Conservation (phyloP, 2,329 filamentous ascomycete genomes). For the Lasiodiplodia sp. region DNA sequence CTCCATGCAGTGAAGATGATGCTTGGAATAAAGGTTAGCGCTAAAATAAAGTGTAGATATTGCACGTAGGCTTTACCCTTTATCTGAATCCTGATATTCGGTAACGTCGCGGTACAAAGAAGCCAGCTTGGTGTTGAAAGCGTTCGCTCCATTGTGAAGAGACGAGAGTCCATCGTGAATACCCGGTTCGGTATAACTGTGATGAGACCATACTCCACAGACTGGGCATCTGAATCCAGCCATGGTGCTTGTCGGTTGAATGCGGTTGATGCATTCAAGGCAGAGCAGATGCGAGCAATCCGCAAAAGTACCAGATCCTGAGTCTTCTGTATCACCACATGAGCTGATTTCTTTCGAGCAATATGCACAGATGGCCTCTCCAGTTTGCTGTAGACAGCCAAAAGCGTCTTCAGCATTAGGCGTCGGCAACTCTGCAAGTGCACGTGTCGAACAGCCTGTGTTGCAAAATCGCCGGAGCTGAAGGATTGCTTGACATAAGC, state of each 20-base stretch:
- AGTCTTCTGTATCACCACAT: not conserved
- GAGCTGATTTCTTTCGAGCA: not conserved
- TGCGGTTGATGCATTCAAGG: not conserved
- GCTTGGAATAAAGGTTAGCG: not conserved
- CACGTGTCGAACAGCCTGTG: constrained; percentile 25
- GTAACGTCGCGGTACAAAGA: not conserved
- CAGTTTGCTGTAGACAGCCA: not conserved
- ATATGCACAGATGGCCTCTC: not conserved
- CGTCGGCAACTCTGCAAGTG: not conserved
- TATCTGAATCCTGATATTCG: not conserved
- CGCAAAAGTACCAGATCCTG: not conserved
- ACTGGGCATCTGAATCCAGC: not conserved
- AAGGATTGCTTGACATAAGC: constrained; percentile 32
- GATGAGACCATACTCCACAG: not conserved
- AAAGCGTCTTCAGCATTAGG: not conserved
- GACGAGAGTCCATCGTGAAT: not conserved
- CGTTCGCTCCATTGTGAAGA: not conserved
- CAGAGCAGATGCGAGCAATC: not conserved
- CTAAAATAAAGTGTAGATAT: not conserved
- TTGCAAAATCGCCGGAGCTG: constrained; percentile 35
- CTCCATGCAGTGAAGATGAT: not conserved
- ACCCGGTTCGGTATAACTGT: not conserved
- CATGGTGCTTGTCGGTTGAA: not conserved
- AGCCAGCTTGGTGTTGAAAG: not conserved
- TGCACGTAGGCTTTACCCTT: not conserved